Percentiles rank a stretch among this genome's conserved stretches.
These are phyloP conservation scores for Rhynchospora tenuis DNA, from an alignment of 176 grass and related monocot genomes.

Conservation along the genomic window DNA sequence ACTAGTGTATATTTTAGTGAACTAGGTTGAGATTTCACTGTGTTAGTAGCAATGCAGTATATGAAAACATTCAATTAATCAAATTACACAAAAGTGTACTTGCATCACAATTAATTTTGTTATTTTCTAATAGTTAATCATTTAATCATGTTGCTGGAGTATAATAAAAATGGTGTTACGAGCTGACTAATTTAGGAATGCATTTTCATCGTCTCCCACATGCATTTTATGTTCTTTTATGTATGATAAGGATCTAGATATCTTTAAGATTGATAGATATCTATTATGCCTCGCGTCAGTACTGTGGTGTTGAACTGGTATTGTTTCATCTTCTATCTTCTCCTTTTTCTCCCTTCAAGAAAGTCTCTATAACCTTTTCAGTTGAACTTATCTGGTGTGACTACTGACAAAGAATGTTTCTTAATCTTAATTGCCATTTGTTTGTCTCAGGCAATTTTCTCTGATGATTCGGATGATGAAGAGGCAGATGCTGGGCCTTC, in stretches of 20 bases:
- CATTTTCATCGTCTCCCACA: not conserved
- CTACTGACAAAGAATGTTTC: not conserved
- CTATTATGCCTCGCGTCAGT: not conserved
- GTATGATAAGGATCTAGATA: not conserved
- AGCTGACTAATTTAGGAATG: not conserved
- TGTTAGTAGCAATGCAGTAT: not conserved
- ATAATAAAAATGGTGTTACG: not conserved
- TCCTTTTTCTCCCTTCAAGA: not conserved
- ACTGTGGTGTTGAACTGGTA: not conserved
- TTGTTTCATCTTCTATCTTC: not conserved
- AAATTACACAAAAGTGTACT: not conserved
- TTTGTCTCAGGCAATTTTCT: conserved; percentile 80
- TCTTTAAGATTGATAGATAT: not conserved
- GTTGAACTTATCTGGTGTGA: not conserved
- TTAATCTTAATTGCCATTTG: conserved; percentile 13
- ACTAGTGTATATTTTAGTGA: not conserved
- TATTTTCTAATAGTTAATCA: no score
- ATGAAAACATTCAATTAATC: not conserved
- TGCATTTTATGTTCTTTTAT: not conserved
- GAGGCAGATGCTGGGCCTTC: conserved; percentile 22
- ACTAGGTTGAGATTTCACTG: not conserved
- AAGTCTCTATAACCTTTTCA: not conserved
- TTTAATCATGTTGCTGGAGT: not conserved
- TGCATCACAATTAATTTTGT: not conserved
- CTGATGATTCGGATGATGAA: conserved; percentile 93